phyloP scores from a whole-genome alignment of 805 yeast genomes.

The Blastobotrys parvus region DNA sequence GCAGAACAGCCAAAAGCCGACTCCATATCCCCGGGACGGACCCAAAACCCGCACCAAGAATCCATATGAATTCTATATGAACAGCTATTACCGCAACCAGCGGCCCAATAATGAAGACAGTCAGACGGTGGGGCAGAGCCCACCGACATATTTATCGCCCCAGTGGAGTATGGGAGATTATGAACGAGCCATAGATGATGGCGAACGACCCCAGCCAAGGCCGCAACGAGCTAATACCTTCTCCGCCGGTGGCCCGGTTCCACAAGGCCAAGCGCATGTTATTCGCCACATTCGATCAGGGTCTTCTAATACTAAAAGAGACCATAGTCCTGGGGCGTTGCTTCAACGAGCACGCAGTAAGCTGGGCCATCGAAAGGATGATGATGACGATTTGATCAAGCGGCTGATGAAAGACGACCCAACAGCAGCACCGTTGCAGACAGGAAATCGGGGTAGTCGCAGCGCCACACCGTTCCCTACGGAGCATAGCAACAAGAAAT shows the following conservation, averaged over 20 bases:
- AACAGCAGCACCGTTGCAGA: too few relatives aligned
- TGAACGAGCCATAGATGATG: neutral
- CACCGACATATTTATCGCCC: neutral
- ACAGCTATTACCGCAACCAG: neutral
- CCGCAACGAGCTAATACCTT: neutral
- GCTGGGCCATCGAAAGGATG: neutral
- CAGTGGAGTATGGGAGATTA: neutral
- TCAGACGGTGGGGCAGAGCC: neutral
- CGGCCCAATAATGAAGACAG: too few relatives aligned
- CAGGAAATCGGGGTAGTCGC: neutral
- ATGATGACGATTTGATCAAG: slow-evolving; percentile 1
- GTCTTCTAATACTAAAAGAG: neutral
- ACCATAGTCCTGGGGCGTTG: slow-evolving; percentile 3
- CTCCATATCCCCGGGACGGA: too few relatives aligned
- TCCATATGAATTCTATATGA: slow-evolving; percentile 3
- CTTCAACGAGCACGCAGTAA: neutral
- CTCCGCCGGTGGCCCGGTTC: neutral
- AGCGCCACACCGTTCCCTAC: slow-evolving; percentile 1
- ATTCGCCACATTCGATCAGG: too few relatives aligned
- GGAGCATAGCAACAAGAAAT: neutral
- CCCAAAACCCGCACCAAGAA: too few relatives aligned
- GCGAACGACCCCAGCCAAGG: neutral
- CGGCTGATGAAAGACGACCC: too few relatives aligned
- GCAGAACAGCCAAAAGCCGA: too few relatives aligned
- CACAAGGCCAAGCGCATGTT: neutral